These are phyloP conservation scores for Obba rivulosa DNA, from an alignment of 768 basidiomycete genomes.

Conservation along the genomic window DNA sequence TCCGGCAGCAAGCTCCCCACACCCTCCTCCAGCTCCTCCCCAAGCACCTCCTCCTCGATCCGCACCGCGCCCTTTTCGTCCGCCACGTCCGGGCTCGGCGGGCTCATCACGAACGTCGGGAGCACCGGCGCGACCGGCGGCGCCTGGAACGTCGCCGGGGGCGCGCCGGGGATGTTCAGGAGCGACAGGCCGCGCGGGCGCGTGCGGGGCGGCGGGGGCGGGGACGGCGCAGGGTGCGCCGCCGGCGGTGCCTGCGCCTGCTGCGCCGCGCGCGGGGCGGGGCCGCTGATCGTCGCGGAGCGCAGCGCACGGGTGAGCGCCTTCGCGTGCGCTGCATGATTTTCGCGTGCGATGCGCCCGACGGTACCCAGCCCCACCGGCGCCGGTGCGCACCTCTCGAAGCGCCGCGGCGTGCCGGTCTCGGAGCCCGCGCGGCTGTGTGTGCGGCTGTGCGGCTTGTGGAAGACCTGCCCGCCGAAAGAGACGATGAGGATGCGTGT, in stretches of 20 bases:
- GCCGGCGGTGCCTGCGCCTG: no score
- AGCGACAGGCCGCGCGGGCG: constrained; percentile 9
- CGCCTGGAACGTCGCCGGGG: constrained; percentile 16
- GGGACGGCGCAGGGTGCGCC: background rate
- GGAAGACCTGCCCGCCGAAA: constrained; percentile 75
- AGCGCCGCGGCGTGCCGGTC: constrained; percentile 3
- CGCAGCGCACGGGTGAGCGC: constrained; percentile 15
- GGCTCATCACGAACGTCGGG: constrained; percentile 26
- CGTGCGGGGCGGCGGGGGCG: background rate
- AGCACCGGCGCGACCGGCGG: constrained; percentile 17
- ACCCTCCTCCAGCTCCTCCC: constrained; percentile 21
- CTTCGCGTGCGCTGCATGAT: constrained; percentile 7
- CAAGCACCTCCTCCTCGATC: background rate
- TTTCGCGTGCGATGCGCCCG: background rate
- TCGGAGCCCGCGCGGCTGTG: constrained; percentile 23
- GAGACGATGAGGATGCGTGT: constrained; percentile 72
- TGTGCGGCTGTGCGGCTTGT: constrained; percentile 41
- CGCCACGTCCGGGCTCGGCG: constrained; percentile 30
- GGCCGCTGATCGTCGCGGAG: background rate
- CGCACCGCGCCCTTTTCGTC: background rate
- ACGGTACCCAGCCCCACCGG: constrained; percentile 8
- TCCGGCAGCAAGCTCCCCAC: constrained; percentile 53
- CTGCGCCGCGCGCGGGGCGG: background rate
- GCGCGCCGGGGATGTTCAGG: constrained; percentile 20
- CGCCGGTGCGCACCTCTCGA: background rate